Evolutionary conservation across 768 basidiomycete species (phyloP).

Genomic region (Melanogaster broomeanus): DNA sequence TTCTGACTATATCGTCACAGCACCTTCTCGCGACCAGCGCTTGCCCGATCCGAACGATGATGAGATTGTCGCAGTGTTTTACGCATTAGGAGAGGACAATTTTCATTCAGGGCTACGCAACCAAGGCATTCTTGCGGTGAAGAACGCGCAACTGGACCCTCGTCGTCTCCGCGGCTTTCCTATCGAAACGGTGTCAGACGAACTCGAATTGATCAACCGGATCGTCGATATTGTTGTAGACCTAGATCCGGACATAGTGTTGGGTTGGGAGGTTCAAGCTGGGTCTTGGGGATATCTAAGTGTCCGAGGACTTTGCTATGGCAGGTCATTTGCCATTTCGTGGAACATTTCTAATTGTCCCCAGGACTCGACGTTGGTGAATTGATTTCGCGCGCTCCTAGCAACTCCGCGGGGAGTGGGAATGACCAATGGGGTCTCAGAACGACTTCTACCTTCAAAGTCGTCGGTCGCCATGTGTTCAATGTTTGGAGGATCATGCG

Average conservation of each 20-base stretch:
- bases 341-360: slow-evolving; percentile 1
- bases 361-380: slow-evolving; percentile 74
- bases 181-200: slow-evolving; percentile 59
- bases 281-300: slow-evolving; percentile 90
- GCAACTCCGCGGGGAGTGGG: slow-evolving; percentile 31
- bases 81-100: slow-evolving; percentile 57
- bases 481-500: slow-evolving; percentile 94
- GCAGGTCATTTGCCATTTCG: slow-evolving; percentile 34
- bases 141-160: slow-evolving; percentile 38
- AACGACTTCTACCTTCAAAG: slow-evolving; percentile 80
- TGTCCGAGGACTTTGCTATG: slow-evolving; percentile 61
- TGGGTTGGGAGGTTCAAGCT: slow-evolving; percentile 90
- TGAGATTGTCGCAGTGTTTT: slow-evolving; percentile 70
- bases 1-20: slow-evolving; percentile 35
- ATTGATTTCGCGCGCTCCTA: slow-evolving; percentile 73
- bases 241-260: slow-evolving; percentile 88
- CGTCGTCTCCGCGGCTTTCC: slow-evolving; percentile 44
- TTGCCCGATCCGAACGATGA: slow-evolving; percentile 62
- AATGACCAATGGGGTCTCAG: slow-evolving; percentile 69
- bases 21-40: slow-evolving; percentile 55
- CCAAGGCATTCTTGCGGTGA: slow-evolving; percentile 58
- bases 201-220: slow-evolving; percentile 80
- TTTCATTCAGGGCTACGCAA: slow-evolving; percentile 27
- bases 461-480: slow-evolving; percentile 86
- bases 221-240: slow-evolving; percentile 72